Evolutionary conservation across 805 yeast species (phyloP).

Genomic region (Kuraishia cidri): DNA sequence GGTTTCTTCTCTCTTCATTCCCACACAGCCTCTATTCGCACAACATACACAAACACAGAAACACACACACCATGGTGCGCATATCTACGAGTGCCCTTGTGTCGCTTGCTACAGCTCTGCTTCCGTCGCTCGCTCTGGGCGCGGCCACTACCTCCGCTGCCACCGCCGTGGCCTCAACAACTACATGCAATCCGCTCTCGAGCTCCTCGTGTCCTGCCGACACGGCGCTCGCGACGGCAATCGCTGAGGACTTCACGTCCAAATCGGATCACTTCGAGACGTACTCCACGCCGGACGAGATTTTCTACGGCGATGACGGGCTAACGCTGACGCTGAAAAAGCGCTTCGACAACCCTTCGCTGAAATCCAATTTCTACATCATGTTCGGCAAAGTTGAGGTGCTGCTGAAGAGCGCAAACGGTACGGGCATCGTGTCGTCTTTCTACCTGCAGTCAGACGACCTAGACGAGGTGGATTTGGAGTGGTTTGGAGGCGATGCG

Average conservation of each 20-base stretch:
- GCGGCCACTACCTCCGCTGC: no score
- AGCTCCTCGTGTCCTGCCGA: slow-evolving; percentile 26
- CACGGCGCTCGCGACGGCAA: slow-evolving; percentile 53
- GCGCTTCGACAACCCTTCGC: slow-evolving; percentile 69
- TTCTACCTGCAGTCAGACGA: slow-evolving; percentile 78
- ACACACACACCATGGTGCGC: no score
- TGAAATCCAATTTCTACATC: slow-evolving; percentile 70
- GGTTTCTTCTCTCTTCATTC: no score
- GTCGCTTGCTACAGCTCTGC: no score
- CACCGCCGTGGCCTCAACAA: slow-evolving; percentile 6
- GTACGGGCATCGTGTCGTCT: slow-evolving; percentile 74
- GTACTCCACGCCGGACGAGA: slow-evolving; percentile 30
- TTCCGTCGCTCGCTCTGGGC: no score
- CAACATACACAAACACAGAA: no score
- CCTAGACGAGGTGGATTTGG: slow-evolving; percentile 83
- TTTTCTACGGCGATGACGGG: slow-evolving; percentile 49
- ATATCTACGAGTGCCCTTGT: no score
- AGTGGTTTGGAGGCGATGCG: slow-evolving; percentile 78
- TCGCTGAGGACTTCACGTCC: slow-evolving; percentile 40
- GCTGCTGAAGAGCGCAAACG: slow-evolving; percentile 61
- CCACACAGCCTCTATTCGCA: no score
- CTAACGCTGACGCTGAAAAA: slow-evolving; percentile 47
- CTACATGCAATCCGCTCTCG: slow-evolving; percentile 22
- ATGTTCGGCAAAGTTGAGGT: slow-evolving; percentile 87
- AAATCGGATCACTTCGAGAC: slow-evolving; percentile 33